A percentile compares a stretch with the other conserved stretches of the same genome.
Conservation (phyloP, 176 grass and related monocot genomes). For the Cymbopogon citratus region DNA sequence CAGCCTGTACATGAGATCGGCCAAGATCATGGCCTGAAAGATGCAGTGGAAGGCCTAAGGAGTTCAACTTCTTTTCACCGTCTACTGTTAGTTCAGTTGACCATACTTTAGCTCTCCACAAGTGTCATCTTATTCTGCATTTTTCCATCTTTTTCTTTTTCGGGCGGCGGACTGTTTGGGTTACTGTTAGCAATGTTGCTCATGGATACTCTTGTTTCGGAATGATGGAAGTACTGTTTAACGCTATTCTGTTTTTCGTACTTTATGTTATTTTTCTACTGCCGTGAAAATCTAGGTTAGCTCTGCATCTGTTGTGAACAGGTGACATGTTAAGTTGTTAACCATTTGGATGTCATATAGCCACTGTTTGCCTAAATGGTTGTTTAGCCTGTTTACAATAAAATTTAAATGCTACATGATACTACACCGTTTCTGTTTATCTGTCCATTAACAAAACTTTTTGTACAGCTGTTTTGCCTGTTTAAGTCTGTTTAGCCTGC, state of each 20-base stretch:
- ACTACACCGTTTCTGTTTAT: too few species aligned
- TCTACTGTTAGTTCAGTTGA: neutral
- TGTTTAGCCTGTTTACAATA: too few species aligned
- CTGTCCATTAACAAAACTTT: too few species aligned
- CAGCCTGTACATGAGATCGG: constrained; percentile 75
- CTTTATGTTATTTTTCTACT: neutral
- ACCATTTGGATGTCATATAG: too few species aligned
- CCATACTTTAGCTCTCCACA: constrained; percentile 3
- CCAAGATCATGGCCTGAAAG: constrained; percentile 71
- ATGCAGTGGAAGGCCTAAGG: neutral
- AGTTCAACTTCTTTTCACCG: neutral
- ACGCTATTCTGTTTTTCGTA: neutral
- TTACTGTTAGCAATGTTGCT: neutral
- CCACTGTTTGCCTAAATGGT: too few species aligned
- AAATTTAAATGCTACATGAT: too few species aligned
- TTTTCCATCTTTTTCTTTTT: neutral
- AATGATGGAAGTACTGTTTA: neutral
- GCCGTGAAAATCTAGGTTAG: neutral
- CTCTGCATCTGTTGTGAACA: neutral
- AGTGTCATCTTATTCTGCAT: neutral
- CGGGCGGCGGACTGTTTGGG: neutral
- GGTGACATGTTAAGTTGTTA: too few species aligned
- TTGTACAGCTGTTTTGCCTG: too few species aligned
- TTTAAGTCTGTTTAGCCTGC: too few species aligned
- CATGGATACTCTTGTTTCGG: constrained; percentile 11